A percentile compares a stretch with the other conserved stretches of the same genome.
These are phyloP conservation scores for Thelonectria olida DNA, from an alignment of 2,329 filamentous ascomycete genomes.

Conservation along the genomic window DNA sequence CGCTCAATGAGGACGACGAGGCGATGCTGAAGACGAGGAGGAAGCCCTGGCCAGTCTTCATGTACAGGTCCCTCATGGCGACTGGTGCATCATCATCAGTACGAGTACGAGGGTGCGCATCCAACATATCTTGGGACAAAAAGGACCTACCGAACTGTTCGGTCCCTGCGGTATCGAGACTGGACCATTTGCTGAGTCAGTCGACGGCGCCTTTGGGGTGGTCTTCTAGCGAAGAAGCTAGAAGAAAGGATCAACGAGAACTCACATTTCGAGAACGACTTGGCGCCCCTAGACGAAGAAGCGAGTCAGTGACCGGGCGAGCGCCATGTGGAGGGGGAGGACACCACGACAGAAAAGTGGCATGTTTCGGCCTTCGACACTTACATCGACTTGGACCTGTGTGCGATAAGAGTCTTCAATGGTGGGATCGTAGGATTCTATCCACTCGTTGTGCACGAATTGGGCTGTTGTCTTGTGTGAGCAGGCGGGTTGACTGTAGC, in stretches of 20 bases:
- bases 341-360: constrained; percentile 5
- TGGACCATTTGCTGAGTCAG: constrained; percentile 46
- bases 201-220: neutral
- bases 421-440: constrained; percentile 85
- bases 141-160: constrained; percentile 84
- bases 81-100: constrained; percentile 51
- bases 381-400: constrained; percentile 83
- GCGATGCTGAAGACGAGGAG: constrained; percentile 93
- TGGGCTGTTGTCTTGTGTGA: constrained; percentile 69
- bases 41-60: constrained; percentile 93
- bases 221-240: neutral
- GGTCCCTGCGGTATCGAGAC: constrained; percentile 88
- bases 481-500: neutral
- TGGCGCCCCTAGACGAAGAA: constrained; percentile 76
- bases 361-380: constrained; percentile 46
- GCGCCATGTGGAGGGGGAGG: constrained; percentile 14
- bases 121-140: constrained; percentile 24
- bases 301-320: constrained; percentile 43
- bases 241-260: constrained; percentile 15
- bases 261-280: constrained; percentile 89
- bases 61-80: constrained; percentile 82
- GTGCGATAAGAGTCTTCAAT: constrained; percentile 83
- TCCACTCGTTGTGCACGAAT: constrained; percentile 95
- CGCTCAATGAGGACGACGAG: constrained; percentile 81
- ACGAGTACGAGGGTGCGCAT: constrained; percentile 23